Conservation (phyloP, 306 rosid species). For the Argentina anserina region DNA sequence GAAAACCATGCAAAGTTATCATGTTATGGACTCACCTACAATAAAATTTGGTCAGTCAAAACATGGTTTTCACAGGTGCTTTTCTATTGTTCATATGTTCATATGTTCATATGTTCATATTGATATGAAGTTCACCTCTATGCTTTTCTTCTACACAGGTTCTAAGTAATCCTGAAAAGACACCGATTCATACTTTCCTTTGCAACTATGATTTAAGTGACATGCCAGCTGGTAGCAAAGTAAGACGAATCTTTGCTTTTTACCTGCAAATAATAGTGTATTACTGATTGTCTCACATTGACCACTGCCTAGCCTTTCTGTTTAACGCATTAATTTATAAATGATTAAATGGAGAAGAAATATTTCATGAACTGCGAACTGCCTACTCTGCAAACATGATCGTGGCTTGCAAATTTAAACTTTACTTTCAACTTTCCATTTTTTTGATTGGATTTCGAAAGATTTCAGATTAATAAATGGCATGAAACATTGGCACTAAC, state of each 20-base stretch:
- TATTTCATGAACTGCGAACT: too few species aligned
- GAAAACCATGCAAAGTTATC: neutral
- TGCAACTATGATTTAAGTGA: constrained; percentile 95
- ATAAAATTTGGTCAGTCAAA: too few species aligned
- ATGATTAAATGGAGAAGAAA: neutral
- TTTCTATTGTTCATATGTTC: constrained; percentile 1
- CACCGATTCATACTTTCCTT: constrained; percentile 96
- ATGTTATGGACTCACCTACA: too few species aligned
- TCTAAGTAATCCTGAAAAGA: constrained; percentile 98
- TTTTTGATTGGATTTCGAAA: neutral
- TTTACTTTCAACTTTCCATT: too few species aligned
- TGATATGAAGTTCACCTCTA: constrained; percentile 7
- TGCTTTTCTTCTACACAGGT: constrained; percentile 50
- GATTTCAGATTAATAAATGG: neutral
- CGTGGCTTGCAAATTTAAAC: neutral
- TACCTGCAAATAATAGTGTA: neutral
- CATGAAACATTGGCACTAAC: neutral
- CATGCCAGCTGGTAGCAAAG: constrained; percentile 98
- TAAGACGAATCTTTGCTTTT: constrained; percentile 31
- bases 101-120: neutral
- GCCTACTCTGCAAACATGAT: neutral
- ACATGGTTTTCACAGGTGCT: neutral
- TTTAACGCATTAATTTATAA: neutral
- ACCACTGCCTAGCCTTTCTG: neutral
- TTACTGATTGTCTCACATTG: neutral